Evolutionary conservation across 441 rosid species (phyloP).

Genomic region (Brassica balearica): DNA sequence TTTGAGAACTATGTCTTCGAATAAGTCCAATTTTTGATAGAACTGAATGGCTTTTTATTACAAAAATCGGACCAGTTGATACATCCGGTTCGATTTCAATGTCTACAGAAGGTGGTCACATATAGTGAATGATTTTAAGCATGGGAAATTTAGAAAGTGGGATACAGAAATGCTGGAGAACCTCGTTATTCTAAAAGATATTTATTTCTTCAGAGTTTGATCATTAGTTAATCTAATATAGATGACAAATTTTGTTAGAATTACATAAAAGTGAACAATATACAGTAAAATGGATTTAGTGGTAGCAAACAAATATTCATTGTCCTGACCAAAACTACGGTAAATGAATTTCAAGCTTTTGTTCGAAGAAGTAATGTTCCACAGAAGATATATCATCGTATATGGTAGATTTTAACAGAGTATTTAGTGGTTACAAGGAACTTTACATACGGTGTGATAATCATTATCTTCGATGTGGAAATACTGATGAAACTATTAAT

Average conservation of each 20-base stretch:
- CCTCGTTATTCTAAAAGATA: not conserved
- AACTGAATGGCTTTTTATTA: not conserved
- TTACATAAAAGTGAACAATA: not conserved
- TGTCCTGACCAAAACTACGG: not conserved
- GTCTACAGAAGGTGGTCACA: not conserved
- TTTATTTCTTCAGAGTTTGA: not conserved
- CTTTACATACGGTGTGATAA: not conserved
- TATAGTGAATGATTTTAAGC: not conserved
- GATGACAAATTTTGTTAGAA: not conserved
- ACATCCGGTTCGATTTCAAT: not conserved
- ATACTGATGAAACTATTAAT: not conserved
- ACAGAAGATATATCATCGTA: not conserved
- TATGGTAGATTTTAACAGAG: not conserved
- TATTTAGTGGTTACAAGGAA: not conserved
- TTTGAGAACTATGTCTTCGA: slow-evolving; percentile 1
- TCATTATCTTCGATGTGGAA: not conserved
- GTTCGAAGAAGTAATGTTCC: not conserved
- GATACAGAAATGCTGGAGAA: not conserved
- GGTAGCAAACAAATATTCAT: not conserved
- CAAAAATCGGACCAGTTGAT: not conserved
- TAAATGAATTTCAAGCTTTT: too few relatives aligned
- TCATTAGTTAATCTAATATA: not conserved
- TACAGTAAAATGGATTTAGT: not conserved
- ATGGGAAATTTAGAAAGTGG: not conserved
- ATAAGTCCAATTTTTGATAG: not conserved